Percentiles rank a stretch among this genome's conserved stretches.
Conservation (phyloP, 2,329 filamentous ascomycete genomes). For the Colletotrichum melonis region DNA sequence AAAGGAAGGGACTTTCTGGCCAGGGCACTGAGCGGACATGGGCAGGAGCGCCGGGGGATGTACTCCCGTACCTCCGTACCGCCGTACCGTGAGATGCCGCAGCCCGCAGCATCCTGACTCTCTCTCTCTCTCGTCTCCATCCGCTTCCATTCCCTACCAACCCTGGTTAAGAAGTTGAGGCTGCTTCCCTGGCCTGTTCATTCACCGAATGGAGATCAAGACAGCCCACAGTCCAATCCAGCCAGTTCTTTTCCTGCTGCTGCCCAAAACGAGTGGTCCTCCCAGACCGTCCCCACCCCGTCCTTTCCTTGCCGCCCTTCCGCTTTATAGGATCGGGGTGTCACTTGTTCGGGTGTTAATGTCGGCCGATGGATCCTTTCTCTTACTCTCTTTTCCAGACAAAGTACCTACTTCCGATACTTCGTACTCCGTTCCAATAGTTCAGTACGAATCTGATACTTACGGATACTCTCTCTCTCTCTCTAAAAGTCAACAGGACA, state of each 20-base stretch:
- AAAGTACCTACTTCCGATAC: not conserved
- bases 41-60: not conserved
- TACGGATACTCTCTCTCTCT: not conserved
- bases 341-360: conserved; percentile 15
- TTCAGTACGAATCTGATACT: not conserved
- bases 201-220: not conserved
- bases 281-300: not conserved
- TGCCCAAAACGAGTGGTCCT: not conserved
- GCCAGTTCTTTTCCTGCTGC: not conserved
- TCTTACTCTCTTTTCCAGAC: not conserved
- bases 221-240: not conserved
- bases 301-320: conserved; percentile 28
- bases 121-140: not conserved
- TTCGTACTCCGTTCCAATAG: not conserved
- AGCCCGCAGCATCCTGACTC: not conserved
- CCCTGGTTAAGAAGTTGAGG: too few relatives aligned
- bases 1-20: not conserved
- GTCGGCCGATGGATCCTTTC: not conserved
- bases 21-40: too few relatives aligned
- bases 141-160: too few relatives aligned
- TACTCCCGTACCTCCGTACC: not conserved
- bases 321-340: conserved; percentile 11
- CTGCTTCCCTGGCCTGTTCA: not conserved
- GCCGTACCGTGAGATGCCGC: not conserved
- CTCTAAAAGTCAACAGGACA: conserved; percentile 21